Evolutionary conservation across 1,284 basidiomycete genomes (phyloP), one percentile per base, ranked within the genome.

Genomic region (Ustilago nuda): DNA sequence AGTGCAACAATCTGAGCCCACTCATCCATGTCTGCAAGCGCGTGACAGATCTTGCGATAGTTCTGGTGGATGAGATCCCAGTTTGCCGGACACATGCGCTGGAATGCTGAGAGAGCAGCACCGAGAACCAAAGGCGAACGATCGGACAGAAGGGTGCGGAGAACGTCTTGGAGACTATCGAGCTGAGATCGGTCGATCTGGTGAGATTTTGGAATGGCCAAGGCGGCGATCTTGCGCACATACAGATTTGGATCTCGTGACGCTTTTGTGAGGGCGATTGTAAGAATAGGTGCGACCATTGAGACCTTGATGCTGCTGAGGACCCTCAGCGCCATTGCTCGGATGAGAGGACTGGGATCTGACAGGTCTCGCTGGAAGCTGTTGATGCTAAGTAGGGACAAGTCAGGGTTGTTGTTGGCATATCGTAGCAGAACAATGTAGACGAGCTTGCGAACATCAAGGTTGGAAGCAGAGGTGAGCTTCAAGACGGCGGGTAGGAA

Each of bases 311-410:
- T 95, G 9, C 94, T 94, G 68, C 93, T 94, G 52, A 98, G 89
- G 1, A 98, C 94, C n/a, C 95, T 90, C 52, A 98, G 87, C 3
- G 94, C 94, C 94, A 97, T 97, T 12, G 93, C 93, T n/a, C 87
- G 84, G n/a, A 87, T 84, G 78, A 98, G 90, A 0, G 97, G 96
- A 69, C 92, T 97, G 8, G 91, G 88, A 83, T 99, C 96, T 2
- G 92, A 91, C 19, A 99, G 89, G 87, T 99, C 97, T 86, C 95
- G 94, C 87, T 99, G 97, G 85, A 98, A 98, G 11, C 96, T 97
- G 87, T 99, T 99, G 89, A 99, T 97, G 7, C 95, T 96, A 30
- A 99, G 89, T 41, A 99, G 88, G 0, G 97, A 93, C 59, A 99
- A 91, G 87, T 99, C 97, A 8, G 96, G 95, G 23, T 82, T 81